Evolutionary conservation across 805 yeast genomes (phyloP).

Genomic region (Kuraishia molischiana): DNA sequence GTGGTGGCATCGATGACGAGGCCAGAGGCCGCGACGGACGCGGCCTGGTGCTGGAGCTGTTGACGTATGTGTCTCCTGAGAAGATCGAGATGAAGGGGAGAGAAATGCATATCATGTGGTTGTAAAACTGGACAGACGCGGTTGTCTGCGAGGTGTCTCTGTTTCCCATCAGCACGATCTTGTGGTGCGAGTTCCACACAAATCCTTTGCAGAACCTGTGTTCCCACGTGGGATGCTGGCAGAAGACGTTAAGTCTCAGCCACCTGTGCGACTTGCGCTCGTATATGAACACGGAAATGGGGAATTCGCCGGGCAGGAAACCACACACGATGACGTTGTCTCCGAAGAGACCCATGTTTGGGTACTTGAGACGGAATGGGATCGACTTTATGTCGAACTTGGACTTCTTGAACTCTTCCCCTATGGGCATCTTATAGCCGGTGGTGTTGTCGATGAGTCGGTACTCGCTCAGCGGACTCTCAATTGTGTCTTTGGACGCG

Average conservation of each 20-base stretch:
- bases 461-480: conserved; percentile 16
- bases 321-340: conserved; percentile 58
- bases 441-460: conserved; percentile 6
- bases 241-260: conserved; percentile 49
- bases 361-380: conserved; percentile 40
- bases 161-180: conserved; percentile 52
- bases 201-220: conserved; percentile 61
- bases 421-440: conserved; percentile 9
- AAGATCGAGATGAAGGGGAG: conserved; percentile 41
- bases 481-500: not conserved
- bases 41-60: not conserved
- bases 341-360: conserved; percentile 58
- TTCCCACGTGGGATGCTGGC: conserved; percentile 40
- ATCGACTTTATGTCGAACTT: conserved; percentile 13
- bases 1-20: not conserved
- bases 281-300: conserved; percentile 37
- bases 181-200: conserved; percentile 75
- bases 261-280: conserved; percentile 50
- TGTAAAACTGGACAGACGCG: conserved; percentile 37
- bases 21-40: not conserved
- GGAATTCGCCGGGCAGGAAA: conserved; percentile 35
- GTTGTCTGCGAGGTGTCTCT: conserved; percentile 32
- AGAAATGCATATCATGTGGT: conserved; percentile 35
- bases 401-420: conserved; percentile 4
- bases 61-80: conserved; percentile 9